These are phyloP conservation scores for Fabrea salina DNA, from an alignment of 169 alveolate genomes.

Conservation along the genomic window DNA sequence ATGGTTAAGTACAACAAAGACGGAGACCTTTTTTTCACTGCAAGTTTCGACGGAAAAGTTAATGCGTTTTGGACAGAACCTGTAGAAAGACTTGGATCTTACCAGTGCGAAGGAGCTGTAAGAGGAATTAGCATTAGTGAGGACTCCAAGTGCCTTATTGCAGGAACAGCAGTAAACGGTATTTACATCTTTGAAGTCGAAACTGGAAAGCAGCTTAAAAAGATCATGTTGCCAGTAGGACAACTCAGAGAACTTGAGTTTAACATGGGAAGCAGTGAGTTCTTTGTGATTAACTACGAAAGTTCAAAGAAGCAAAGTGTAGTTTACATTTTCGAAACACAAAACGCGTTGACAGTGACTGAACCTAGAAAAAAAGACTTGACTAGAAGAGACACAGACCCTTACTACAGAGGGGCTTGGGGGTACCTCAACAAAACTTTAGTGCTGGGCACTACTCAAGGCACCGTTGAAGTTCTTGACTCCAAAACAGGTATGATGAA, in stretches of 20 bases:
- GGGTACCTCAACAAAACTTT: constrained; percentile 24
- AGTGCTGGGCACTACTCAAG: constrained; percentile 12
- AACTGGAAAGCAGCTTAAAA: constrained; percentile 23
- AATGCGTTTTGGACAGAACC: constrained; percentile 42
- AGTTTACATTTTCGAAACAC: constrained; percentile 2
- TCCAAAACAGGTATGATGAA: not conserved
- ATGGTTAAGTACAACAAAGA: constrained; percentile 36
- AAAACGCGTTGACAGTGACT: not conserved
- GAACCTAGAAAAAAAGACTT: not conserved
- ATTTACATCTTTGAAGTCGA: constrained; percentile 43
- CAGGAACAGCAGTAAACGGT: constrained; percentile 38
- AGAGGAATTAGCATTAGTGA: constrained; percentile 33
- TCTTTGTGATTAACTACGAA: not conserved
- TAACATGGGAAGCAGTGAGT: not conserved
- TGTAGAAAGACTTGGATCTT: constrained; percentile 42
- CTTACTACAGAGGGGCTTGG: constrained; percentile 21
- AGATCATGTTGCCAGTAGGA: not conserved
- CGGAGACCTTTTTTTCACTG: constrained; percentile 40
- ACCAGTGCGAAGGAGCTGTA: constrained; percentile 37
- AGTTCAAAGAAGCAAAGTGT: not conserved
- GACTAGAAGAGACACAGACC: not conserved
- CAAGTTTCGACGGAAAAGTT: constrained; percentile 34
- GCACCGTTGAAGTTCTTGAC: constrained; percentile 5
- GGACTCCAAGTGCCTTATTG: constrained; percentile 36
- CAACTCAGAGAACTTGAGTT: constrained; percentile 17